phyloP scores from a whole-genome alignment of 2,329 filamentous ascomycete species.

The Phoma sp. region DNA sequence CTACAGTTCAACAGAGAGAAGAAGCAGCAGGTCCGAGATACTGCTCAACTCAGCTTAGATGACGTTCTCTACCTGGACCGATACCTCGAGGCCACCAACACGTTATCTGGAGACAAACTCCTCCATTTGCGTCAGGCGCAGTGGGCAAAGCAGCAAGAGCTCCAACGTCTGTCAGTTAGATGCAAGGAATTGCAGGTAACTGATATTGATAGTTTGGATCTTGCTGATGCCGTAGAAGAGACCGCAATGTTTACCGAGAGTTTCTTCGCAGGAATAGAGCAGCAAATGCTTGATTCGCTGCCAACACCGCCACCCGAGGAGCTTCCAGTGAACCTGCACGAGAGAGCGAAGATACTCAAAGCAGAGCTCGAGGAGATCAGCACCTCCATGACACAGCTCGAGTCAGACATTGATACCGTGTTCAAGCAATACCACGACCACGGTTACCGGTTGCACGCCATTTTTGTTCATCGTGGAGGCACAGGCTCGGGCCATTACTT shows the following conservation, averaged over 20 bases:
- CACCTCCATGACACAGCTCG: constrained; percentile 54
- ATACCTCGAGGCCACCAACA: constrained; percentile 62
- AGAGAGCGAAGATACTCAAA: constrained; percentile 33
- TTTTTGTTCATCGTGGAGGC: constrained; percentile 86
- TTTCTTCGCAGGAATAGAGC: constrained; percentile 7
- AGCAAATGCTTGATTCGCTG: constrained; percentile 11
- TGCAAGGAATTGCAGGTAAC: constrained; percentile 52
- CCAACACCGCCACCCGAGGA: constrained; percentile 31
- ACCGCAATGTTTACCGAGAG: constrained; percentile 32
- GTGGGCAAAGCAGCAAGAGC: constrained; percentile 76
- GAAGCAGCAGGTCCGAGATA: constrained; percentile 55
- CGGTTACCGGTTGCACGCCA: constrained; percentile 84
- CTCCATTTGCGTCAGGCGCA: constrained; percentile 70
- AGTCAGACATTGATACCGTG: constrained; percentile 61
- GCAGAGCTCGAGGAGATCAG: constrained; percentile 37
- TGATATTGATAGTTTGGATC: constrained; percentile 35
- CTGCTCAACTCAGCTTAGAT: constrained; percentile 76
- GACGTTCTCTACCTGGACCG: constrained; percentile 86
- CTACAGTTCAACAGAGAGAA: constrained; percentile 70
- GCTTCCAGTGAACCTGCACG: constrained; percentile 28
- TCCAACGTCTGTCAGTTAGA: constrained; percentile 63
- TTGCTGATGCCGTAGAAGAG: constrained; percentile 42
- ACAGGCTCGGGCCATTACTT: constrained; percentile 82
- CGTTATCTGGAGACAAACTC: constrained; percentile 53
- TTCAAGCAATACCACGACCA: constrained; percentile 71